Evolutionary conservation across 768 basidiomycete species (phyloP).

Genomic region (Coprinopsis strossmayeri): DNA sequence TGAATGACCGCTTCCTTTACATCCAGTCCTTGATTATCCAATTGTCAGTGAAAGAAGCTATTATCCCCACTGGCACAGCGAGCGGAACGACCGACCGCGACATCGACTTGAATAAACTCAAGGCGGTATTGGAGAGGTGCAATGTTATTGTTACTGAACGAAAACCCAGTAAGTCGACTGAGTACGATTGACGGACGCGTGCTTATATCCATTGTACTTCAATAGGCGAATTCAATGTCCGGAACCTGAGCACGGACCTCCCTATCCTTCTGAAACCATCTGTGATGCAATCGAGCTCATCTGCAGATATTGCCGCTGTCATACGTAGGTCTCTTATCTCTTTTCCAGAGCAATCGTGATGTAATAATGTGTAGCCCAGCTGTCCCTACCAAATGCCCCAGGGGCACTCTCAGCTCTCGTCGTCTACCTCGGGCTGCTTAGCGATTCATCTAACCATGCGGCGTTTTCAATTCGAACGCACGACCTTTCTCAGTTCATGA

Average conservation of each 20-base stretch:
- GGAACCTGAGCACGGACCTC: constrained; percentile 77
- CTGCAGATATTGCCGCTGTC: constrained; percentile 43
- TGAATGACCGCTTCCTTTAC: neutral
- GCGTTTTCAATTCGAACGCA: constrained; percentile 80
- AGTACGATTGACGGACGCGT: neutral
- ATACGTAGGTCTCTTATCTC: constrained; percentile 39
- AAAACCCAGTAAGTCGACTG: constrained; percentile 62
- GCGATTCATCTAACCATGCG: constrained; percentile 72
- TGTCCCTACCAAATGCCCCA: constrained; percentile 71
- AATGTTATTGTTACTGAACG: constrained; percentile 87
- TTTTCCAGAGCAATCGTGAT: neutral
- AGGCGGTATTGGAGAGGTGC: constrained; percentile 83
- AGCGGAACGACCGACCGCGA: constrained; percentile 75
- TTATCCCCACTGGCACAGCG: constrained; percentile 70
- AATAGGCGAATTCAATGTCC: constrained; percentile 77
- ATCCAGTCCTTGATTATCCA: constrained; percentile 88
- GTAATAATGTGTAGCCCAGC: constrained; percentile 49
- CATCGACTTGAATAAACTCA: constrained; percentile 82
- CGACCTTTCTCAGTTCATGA: constrained; percentile 93
- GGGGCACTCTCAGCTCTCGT: constrained; percentile 78
- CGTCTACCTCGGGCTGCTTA: constrained; percentile 71
- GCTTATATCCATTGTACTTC: no score
- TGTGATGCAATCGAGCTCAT: constrained; percentile 26
- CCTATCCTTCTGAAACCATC: constrained; percentile 55
- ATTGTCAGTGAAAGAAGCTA: constrained; percentile 93